Conservation (phyloP, 139 green algal genomes). For the Spirogloea muscicola region DNA sequence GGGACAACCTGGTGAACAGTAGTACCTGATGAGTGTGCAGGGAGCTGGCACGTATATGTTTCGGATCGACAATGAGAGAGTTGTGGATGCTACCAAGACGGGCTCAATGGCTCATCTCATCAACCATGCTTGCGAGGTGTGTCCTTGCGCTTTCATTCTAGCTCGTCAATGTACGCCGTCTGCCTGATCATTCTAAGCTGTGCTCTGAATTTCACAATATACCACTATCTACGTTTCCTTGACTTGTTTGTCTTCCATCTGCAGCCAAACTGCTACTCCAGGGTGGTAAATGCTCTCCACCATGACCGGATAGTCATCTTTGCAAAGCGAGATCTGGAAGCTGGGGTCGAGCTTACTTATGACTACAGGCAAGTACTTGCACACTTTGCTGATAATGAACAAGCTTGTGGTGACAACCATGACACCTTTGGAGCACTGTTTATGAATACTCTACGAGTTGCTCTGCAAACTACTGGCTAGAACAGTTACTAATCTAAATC, state of each 20-base stretch:
- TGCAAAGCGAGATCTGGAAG: conserved; percentile 37
- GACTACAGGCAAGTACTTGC: conserved; percentile 48
- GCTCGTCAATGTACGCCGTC: too few species aligned
- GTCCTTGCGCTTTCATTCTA: too few species aligned
- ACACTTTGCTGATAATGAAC: too few species aligned
- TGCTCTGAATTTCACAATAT: too few species aligned
- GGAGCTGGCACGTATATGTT: conserved; percentile 89
- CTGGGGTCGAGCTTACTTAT: conserved; percentile 55
- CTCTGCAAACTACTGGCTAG: background rate
- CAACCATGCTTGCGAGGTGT: conserved; percentile 80
- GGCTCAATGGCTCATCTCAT: conserved; percentile 82
- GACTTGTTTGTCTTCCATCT: too few species aligned
- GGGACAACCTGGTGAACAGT: too few species aligned
- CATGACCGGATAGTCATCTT: conserved; percentile 51
- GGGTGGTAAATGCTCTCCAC: conserved; percentile 24
- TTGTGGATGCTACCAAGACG: conserved; percentile 50
- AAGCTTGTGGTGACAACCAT: background rate
- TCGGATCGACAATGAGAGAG: conserved; percentile 52
- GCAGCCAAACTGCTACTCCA: conserved; percentile 54
- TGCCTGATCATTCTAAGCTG: too few species aligned
- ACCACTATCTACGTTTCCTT: too few species aligned
- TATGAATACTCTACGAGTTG: background rate
- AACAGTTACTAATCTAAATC: background rate
- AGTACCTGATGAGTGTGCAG: too few species aligned
- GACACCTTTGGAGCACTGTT: background rate